A percentile compares a stretch with the other conserved stretches of the same genome.
Conservation (phyloP, 148 eudicot species). For the Camellia sinensis region DNA sequence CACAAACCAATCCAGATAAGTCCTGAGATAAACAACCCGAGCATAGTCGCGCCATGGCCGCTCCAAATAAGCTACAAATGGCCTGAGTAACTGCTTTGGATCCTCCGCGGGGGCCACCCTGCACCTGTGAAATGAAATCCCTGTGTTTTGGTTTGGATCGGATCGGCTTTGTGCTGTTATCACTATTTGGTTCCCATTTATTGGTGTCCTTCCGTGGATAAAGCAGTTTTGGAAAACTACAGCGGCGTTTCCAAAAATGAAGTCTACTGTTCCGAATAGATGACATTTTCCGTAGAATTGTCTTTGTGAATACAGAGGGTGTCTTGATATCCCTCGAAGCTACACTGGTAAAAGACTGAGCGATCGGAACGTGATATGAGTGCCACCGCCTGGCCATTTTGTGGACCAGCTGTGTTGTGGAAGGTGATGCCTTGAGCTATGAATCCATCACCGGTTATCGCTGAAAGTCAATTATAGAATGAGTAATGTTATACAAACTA, state of each 20-base stretch:
- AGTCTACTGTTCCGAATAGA: background rate
- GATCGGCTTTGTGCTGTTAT: background rate
- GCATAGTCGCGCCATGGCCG: background rate
- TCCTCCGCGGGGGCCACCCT: background rate
- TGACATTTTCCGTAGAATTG: background rate
- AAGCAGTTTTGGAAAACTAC: background rate
- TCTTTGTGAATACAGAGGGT: constrained; percentile 7
- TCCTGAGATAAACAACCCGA: background rate
- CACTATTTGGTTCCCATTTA: background rate
- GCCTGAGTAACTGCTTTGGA: background rate
- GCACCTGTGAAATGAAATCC: constrained; percentile 1
- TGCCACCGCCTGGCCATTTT: background rate
- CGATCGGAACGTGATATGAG: background rate
- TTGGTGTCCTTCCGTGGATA: background rate
- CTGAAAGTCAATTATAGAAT: background rate
- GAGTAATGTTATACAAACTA: no score
- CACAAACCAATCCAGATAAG: background rate
- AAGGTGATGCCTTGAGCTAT: background rate
- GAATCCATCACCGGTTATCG: background rate
- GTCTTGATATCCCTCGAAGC: constrained; percentile 6
- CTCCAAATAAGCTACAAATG: background rate
- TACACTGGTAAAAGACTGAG: constrained; percentile 1
- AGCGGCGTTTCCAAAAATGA: constrained; percentile 1
- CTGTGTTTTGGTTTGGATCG: background rate
- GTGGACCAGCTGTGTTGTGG: background rate